Evolutionary conservation across 1,139 yeast species (phyloP).

Genomic region (Meyerozyma sp.): DNA sequence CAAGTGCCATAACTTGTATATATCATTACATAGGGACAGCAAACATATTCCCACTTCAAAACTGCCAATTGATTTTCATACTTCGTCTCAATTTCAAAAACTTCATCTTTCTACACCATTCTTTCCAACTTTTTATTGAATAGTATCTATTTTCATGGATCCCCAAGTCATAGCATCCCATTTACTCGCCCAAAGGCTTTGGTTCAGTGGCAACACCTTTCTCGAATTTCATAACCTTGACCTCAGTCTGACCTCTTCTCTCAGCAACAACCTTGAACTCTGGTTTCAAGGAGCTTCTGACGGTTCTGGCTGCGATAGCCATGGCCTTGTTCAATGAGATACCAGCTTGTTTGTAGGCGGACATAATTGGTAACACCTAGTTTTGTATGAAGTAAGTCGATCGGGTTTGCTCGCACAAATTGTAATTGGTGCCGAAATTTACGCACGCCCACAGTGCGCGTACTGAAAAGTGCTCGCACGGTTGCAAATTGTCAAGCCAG

Average conservation of each 20-base stretch:
- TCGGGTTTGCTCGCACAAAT: background rate
- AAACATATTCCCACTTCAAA: background rate
- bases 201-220: conserved; percentile 53
- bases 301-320: conserved; percentile 84
- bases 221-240: conserved; percentile 65
- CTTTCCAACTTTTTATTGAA: background rate
- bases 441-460: background rate
- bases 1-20: background rate
- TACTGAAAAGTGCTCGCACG: background rate
- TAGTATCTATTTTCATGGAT: background rate
- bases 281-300: conserved; percentile 86
- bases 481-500: background rate
- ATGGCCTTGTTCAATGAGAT: conserved; percentile 85
- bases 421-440: conserved; percentile 1
- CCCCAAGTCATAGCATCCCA: background rate
- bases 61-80: background rate
- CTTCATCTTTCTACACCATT: background rate
- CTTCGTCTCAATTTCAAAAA: background rate
- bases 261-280: conserved; percentile 75
- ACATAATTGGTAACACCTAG: conserved; percentile 33
- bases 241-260: conserved; percentile 73
- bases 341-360: conserved; percentile 85
- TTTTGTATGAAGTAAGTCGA: background rate
- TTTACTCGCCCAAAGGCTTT: conserved; percentile 24
- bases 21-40: background rate